Evolutionary conservation across 441 rosid genomes (phyloP), one percentile per base, ranked within the genome.

Genomic region (Populus hybrid): DNA sequence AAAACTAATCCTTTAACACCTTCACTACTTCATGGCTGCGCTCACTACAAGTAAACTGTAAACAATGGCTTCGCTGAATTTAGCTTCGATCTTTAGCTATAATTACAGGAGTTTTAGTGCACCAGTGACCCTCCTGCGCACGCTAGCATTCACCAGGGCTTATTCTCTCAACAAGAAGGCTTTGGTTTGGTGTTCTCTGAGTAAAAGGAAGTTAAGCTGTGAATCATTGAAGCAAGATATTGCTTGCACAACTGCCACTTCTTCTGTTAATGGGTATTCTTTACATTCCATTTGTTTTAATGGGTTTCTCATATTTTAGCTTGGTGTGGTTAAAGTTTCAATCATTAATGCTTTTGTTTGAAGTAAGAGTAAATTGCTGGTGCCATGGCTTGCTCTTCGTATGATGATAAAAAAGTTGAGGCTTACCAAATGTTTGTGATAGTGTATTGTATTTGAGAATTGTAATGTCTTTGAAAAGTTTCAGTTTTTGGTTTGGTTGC

Each of bases 21-120:
- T 46, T 46, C 57, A 14, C 57, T 4, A 11, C 20, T 4, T 14
- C 1, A 4, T 46, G 18, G 16, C 57, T 46, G 57, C 57, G 57
- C 57, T 46, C 57, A 14, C 57, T 4, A 20, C 57, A 46, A 46
- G 57, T 7, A 46, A 46, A 46, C 57, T 5, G 18, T 46, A 4
- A 46, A 46, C 57, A 50, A 85, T 88, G 89, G 81, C 79, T 57
- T 69, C 88, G 2, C 73, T 78, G 64, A 81, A 66, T 66, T 77
- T 94, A 80, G 87, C 90, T 80, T 88, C 93, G 70, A 78, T 87
- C 67, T 86, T 91, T 36, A 72, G 81, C 69, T 74, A 35, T 80
- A 83, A 87, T 74, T 84, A 77, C 89, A 84, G 92, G 83, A 86
- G 85, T 79, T 81, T 85, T 54, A 70, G 76, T 4, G 68, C 79